Percentiles rank a stretch among this genome's conserved stretches.
These are phyloP conservation scores for Suillus clintonianus DNA, from an alignment of 768 basidiomycete species.

Conservation along the genomic window DNA sequence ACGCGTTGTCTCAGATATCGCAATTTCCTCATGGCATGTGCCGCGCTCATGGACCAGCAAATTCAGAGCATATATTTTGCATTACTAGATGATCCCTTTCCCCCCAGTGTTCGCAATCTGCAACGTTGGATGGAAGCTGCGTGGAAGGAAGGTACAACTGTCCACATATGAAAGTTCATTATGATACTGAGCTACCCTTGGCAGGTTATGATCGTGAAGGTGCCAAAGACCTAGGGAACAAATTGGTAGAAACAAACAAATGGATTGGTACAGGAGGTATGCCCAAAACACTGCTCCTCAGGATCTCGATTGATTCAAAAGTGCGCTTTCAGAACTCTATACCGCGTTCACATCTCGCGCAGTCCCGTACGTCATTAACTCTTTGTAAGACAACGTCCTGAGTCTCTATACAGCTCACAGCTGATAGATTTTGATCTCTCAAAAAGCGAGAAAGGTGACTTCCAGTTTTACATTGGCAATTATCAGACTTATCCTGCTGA, in stretches of 20 bases:
- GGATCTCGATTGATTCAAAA: constrained; percentile 3
- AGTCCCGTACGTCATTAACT: constrained; percentile 65
- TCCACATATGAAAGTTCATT: background rate
- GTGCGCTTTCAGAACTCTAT: constrained; percentile 59
- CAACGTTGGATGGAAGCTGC: constrained; percentile 82
- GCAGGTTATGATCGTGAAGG: constrained; percentile 77
- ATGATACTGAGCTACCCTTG: background rate
- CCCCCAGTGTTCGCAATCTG: constrained; percentile 72
- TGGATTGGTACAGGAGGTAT: constrained; percentile 84
- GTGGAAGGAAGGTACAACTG: constrained; percentile 61
- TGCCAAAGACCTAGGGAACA: constrained; percentile 53
- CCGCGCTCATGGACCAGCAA: constrained; percentile 68
- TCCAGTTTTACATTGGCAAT: background rate
- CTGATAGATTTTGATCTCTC: constrained; percentile 67
- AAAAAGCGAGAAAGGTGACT: constrained; percentile 45
- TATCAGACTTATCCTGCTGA: constrained; percentile 1
- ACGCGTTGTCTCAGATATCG: constrained; percentile 59
- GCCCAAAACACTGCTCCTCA: constrained; percentile 3
- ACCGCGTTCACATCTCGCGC: constrained; percentile 77
- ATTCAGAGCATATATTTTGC: constrained; percentile 62
- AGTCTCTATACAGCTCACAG: constrained; percentile 42
- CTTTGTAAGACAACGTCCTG: background rate
- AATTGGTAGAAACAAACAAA: constrained; percentile 57
- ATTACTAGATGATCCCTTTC: constrained; percentile 53
- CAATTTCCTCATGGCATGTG: constrained; percentile 80